Evolutionary conservation across 108 stramenopile genomes (phyloP).

Genomic region (Nitzschia sp.): DNA sequence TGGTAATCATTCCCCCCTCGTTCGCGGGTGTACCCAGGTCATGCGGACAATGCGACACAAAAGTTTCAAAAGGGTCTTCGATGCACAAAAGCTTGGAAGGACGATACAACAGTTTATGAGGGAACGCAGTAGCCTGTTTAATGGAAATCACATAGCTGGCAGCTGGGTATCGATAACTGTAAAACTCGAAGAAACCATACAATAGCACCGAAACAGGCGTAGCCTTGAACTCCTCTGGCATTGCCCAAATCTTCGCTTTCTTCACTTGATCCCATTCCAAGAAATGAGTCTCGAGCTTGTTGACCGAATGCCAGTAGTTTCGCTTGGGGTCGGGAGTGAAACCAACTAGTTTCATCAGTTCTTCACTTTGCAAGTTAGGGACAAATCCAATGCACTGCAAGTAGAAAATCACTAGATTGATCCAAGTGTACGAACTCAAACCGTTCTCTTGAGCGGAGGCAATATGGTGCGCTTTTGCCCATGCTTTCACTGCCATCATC

Average conservation of each 20-base stretch:
- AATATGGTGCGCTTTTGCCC: slow-evolving; percentile 57
- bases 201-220: slow-evolving; percentile 48
- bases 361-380: slow-evolving; percentile 62
- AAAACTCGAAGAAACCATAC: slow-evolving; percentile 80
- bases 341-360: slow-evolving; percentile 47
- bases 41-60: slow-evolving; percentile 70
- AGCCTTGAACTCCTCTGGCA: slow-evolving; percentile 24
- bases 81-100: slow-evolving; percentile 48
- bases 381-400: slow-evolving; percentile 71
- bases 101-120: slow-evolving; percentile 56
- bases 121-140: slow-evolving; percentile 38
- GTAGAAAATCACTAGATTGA: slow-evolving; percentile 78
- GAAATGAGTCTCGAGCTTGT: slow-evolving; percentile 61
- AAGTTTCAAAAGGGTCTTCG: slow-evolving; percentile 90
- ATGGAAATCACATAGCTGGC: slow-evolving; percentile 53
- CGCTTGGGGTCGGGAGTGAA: slow-evolving; percentile 35
- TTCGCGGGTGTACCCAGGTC: slow-evolving; percentile 65
- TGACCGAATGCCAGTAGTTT: slow-evolving; percentile 66
- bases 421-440: slow-evolving; percentile 76
- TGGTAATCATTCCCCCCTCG: slow-evolving; percentile 45
- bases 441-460: slow-evolving; percentile 64
- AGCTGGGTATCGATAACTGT: slow-evolving; percentile 50
- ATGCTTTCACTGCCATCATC: slow-evolving; percentile 76
- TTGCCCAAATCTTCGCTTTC: slow-evolving; percentile 39
- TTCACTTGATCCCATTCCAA: slow-evolving; percentile 45